Evolutionary conservation across 495 filamentous ascomycete species (phyloP).

Genomic region (Aspergillus ostianus): DNA sequence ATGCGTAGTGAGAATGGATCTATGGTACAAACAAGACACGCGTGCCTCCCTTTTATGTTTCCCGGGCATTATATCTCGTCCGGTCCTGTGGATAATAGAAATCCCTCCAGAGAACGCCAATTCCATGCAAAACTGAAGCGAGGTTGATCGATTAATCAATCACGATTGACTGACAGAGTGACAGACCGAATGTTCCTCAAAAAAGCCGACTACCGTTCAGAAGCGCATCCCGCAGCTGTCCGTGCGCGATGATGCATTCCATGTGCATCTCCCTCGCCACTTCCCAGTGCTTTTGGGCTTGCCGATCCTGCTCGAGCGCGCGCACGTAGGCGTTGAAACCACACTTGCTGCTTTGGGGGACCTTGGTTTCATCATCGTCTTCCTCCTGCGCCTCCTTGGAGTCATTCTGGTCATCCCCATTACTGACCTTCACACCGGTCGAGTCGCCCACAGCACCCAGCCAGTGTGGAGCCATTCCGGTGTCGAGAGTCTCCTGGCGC

Average conservation of each 20-base stretch:
- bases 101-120: neutral
- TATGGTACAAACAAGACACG: neutral
- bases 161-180: neutral
- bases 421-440: conserved; percentile 26
- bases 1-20: neutral
- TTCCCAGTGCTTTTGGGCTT: conserved; percentile 63
- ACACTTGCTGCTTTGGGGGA: conserved; percentile 31
- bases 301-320: conserved; percentile 62
- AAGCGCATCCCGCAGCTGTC: conserved; percentile 53
- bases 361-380: conserved; percentile 27
- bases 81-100: neutral
- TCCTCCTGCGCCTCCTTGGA: conserved; percentile 16
- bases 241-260: conserved; percentile 58
- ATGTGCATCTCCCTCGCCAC: conserved; percentile 63
- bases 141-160: neutral
- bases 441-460: conserved; percentile 54
- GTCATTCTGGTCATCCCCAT: conserved; percentile 20
- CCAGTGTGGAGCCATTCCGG: conserved; percentile 53
- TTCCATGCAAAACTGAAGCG: neutral
- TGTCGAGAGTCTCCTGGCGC: conserved; percentile 55
- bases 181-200: conserved; percentile 5
- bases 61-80: neutral
- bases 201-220: conserved; percentile 37
- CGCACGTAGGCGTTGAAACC: conserved; percentile 59
- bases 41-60: neutral